A percentile compares a stretch with the other conserved stretches of the same genome.
Conservation (phyloP, 2,329 filamentous ascomycete genomes). For the Fusarium guadeloupense region DNA sequence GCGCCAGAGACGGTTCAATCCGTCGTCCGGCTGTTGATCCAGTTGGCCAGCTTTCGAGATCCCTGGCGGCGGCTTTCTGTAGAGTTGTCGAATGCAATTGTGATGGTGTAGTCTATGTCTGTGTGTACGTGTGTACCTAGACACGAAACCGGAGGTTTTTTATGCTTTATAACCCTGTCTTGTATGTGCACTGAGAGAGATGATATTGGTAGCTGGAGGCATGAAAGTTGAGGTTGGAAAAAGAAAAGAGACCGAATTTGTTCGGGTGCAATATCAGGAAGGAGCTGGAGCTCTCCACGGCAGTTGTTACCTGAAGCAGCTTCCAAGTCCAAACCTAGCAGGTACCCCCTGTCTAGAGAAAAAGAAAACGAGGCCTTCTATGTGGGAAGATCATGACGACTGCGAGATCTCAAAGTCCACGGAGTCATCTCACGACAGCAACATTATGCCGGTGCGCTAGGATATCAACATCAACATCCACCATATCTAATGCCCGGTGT, state of each 20-base stretch:
- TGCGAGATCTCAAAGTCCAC: slow-evolving; percentile 6
- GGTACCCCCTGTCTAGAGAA: slow-evolving; percentile 10
- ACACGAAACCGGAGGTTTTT: too few species aligned
- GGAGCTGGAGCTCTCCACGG: slow-evolving; percentile 13
- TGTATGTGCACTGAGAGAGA: neutral
- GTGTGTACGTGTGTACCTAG: neutral
- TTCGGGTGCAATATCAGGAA: slow-evolving; percentile 11
- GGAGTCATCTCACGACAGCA: slow-evolving; percentile 31
- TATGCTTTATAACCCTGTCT: too few species aligned
- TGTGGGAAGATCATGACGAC: slow-evolving; percentile 25
- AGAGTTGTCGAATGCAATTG: slow-evolving; percentile 7
- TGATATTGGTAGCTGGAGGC: slow-evolving; percentile 12
- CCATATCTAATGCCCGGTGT: slow-evolving; percentile 22
- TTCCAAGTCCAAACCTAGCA: neutral
- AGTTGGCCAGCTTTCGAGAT: slow-evolving; percentile 53
- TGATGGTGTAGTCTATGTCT: slow-evolving; percentile 22
- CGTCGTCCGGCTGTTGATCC: slow-evolving; percentile 53
- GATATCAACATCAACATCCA: too few species aligned
- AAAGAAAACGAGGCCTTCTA: slow-evolving; percentile 35
- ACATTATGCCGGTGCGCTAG: slow-evolving; percentile 23
- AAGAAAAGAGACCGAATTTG: slow-evolving; percentile 21
- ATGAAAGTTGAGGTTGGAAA: slow-evolving; percentile 10
- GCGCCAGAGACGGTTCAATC: slow-evolving; percentile 47
- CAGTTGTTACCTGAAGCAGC: slow-evolving; percentile 21
- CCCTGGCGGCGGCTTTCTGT: slow-evolving; percentile 32